Percentiles rank a stretch among this genome's conserved stretches.
Evolutionary conservation across 2,329 filamentous ascomycete species (phyloP).

Genomic region (Talaromyces sp.): DNA sequence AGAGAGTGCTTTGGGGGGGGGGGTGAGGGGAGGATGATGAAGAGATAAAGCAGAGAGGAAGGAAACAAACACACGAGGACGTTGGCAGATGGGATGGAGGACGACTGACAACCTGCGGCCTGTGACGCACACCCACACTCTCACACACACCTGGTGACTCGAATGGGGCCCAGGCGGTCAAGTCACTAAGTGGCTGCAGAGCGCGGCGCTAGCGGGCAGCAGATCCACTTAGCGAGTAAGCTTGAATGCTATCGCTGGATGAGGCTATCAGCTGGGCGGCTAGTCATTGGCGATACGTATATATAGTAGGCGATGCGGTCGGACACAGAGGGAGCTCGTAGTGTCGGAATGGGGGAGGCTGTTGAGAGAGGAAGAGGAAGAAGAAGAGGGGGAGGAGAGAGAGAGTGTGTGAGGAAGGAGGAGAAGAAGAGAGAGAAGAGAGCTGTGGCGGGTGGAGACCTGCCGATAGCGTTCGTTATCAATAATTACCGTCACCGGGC

Average conservation of each 20-base stretch:
- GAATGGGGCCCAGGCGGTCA: conserved; percentile 23
- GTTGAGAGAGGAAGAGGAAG: background rate
- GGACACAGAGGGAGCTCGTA: background rate
- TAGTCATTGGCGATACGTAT: background rate
- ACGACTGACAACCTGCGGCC: conserved; percentile 13
- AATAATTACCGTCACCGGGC: background rate
- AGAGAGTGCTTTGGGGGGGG: background rate
- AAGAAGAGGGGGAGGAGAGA: background rate
- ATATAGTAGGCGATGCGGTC: background rate
- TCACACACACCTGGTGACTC: conserved; percentile 32
- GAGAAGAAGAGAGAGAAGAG: background rate
- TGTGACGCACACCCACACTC: conserved; percentile 35
- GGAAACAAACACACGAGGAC: background rate
- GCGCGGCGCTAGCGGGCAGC: background rate
- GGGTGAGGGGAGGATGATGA: background rate
- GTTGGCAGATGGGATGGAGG: conserved; percentile 11
- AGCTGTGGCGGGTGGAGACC: background rate
- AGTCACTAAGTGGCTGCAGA: conserved; percentile 19
- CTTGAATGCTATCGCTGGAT: background rate
- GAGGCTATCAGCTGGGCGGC: background rate
- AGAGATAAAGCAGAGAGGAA: conserved; percentile 15
- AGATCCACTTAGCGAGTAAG: background rate
- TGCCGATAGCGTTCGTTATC: background rate
- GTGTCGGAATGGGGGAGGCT: background rate
- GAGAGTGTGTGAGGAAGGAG: background rate